Evolutionary conservation across 306 rosid species (phyloP), one percentile per base, ranked within the genome.

Genomic region (Quillaja saponaria): DNA sequence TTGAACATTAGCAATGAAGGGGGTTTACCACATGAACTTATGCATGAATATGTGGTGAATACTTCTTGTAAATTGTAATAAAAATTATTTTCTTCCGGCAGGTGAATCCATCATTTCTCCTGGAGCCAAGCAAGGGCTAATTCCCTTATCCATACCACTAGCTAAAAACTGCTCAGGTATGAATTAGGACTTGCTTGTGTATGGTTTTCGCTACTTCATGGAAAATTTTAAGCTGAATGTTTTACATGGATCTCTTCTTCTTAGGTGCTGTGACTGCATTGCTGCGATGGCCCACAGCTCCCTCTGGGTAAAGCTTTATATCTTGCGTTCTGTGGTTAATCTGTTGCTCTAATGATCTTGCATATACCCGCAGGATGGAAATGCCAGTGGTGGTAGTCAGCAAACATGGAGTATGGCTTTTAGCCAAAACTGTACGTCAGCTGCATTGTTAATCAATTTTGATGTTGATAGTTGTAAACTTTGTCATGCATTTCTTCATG

Each of bases 271-370:
- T 84, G 60, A 91, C 95, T 68, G 95, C 98, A 39, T 73, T 88
- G 64, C 74, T 91, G 64, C 80, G 90, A 64, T 91, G 98, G 98
- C 98, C 98, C 19, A 88, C 96, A 0, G 95, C 98, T 75, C 96
- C 98, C 10, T 76, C 95, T 34, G 95, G 91, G 96, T 91, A 77
- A 77, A 78, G 57, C 52, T 69, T 73, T 8, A 39, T 6, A 35
- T 49, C 42, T 62, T 16, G n/a, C 42, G 6, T 16, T 31, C 5
- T 12, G 18, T 47, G 38, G 68, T 58, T 67, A 15, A 7, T 47
- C 67, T 60, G 9, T 35, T 55, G 52, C 67, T 68, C 72, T 49
- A 45, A 63, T 67, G 46, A 72, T 77, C 49, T 67, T 55, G 31
- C 67, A 1, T 55, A 60, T 69, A 21, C 34, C 55, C 52, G 69